Conservation (phyloP, 805 yeast species). For the Kodamaea neixiangensis region DNA sequence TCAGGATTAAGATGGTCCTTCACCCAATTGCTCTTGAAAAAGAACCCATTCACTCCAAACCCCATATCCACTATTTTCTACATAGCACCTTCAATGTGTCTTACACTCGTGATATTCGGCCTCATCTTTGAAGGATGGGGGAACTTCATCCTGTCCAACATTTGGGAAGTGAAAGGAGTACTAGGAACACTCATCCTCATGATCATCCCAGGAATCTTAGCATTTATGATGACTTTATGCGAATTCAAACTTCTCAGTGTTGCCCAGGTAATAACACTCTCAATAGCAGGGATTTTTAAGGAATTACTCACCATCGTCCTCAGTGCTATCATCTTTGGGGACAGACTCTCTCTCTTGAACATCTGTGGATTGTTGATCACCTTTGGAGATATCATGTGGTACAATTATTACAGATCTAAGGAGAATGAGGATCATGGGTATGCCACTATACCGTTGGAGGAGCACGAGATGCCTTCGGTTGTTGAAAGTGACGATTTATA, state of each 20-base stretch:
- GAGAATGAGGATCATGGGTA: slow-evolving; percentile 19
- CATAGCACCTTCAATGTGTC: slow-evolving; percentile 81
- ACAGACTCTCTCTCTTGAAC: slow-evolving; percentile 66
- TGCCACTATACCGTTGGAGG: slow-evolving; percentile 2
- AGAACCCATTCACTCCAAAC: slow-evolving; percentile 59
- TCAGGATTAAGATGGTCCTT: slow-evolving; percentile 95
- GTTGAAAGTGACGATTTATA: slow-evolving; percentile 5
- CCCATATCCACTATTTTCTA: slow-evolving; percentile 84
- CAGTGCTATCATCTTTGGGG: slow-evolving; percentile 71
- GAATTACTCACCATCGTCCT: slow-evolving; percentile 82
- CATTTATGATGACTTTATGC: slow-evolving; percentile 85
- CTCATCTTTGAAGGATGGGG: slow-evolving; percentile 66
- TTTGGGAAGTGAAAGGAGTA: slow-evolving; percentile 68
- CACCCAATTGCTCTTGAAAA: slow-evolving; percentile 77
- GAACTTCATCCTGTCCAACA: slow-evolving; percentile 50
- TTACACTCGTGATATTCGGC: slow-evolving; percentile 63
- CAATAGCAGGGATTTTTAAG: slow-evolving; percentile 91
- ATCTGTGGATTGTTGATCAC: slow-evolving; percentile 74
- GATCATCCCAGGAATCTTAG: slow-evolving; percentile 80
- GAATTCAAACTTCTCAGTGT: slow-evolving; percentile 82
- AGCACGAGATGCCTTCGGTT: slow-evolving; percentile 5
- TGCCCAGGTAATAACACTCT: slow-evolving; percentile 81
- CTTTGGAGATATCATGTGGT: slow-evolving; percentile 76
- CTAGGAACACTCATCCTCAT: slow-evolving; percentile 57
- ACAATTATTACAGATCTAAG: slow-evolving; percentile 63